A percentile compares a stretch with the other conserved stretches of the same genome.
These are phyloP conservation scores for Acanthamoeba lenticulata DNA, from an alignment of 208 protist genomes.

Conservation along the genomic window DNA sequence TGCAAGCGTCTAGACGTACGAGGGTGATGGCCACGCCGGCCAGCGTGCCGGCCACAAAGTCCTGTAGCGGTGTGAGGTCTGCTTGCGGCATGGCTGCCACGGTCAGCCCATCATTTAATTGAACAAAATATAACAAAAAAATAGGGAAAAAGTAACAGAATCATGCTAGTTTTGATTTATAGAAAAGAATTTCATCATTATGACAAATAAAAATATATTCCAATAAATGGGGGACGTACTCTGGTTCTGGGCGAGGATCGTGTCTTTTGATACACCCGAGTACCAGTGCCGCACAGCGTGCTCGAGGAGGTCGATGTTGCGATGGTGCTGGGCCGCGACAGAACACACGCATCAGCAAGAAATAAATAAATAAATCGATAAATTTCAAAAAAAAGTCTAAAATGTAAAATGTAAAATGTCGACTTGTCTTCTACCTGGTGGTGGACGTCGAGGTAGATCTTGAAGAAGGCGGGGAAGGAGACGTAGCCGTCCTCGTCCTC, in stretches of 20 bases:
- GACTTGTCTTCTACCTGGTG: not conserved
- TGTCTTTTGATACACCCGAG: not conserved
- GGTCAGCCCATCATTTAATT: not conserved
- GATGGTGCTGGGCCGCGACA: not conserved
- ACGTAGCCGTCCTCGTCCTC: not conserved
- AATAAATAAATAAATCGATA: no score
- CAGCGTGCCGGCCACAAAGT: slow-evolving; percentile 36
- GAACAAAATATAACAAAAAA: not conserved
- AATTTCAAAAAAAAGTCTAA: not conserved
- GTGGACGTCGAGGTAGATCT: not conserved
- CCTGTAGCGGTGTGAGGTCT: slow-evolving; percentile 46
- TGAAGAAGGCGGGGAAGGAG: not conserved
- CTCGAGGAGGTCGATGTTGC: not conserved
- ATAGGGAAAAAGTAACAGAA: not conserved
- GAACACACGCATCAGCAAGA: no score
- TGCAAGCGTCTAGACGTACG: no score
- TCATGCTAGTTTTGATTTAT: no score
- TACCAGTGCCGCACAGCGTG: not conserved
- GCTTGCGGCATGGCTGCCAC: not conserved
- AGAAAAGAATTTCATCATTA: not conserved
- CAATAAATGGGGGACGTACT: not conserved
- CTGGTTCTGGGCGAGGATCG: not conserved
- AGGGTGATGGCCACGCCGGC: slow-evolving; percentile 58
- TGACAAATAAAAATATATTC: not conserved
- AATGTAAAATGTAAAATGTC: not conserved